Evolutionary conservation across 1,284 basidiomycete species (phyloP), one percentile per base, ranked within the genome.

Genomic region (Puccinia brachypodii): DNA sequence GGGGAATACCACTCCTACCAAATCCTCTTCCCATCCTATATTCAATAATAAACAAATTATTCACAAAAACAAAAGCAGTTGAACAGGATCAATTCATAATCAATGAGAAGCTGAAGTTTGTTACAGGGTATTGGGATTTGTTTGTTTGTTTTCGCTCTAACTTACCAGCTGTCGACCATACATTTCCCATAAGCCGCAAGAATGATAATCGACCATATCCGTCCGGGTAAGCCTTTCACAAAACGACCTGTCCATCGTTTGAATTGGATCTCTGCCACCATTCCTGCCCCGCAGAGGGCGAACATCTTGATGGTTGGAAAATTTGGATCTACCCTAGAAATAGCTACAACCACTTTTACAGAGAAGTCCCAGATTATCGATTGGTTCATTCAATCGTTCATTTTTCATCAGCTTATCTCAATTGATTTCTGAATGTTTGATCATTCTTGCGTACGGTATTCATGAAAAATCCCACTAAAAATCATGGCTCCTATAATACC

Each of bases 391-490:
- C 58, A 62, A 50, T 9, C 11, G 47, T 50, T 11, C 22, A 62
- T 11, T 9, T 62, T 25, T 14, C 58, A 62, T n/a, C 16, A 62
- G 28, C 14, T 25, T 14, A 25, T 25, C 16, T n/a, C 22, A 62
- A 13, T n/a, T 11, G 28, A 31, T 25, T 13, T 13, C 28, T 14
- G 58, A 11, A 9, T 9, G 28, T n/a, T 9, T 14, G 28, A n/a
- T 19, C n/a, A 62, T 25, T 9, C 13, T n/a, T 62, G 28, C 58
- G 58, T 14, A 75, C 73, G 33, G n/a, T 53, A 75, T 58, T 75
- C 73, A 40, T 75, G 73, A 40, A 75, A 75, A 60, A 75, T 25
- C 11, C 73, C 73, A 25, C 73, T 75, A 25, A 75, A 75, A 13
- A 64, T 31, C 74, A 76, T 76, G 3, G 74, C 74, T 3, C 74